phyloP scores from a whole-genome alignment of 805 yeast species.

The Lipomyces lipofer region DNA sequence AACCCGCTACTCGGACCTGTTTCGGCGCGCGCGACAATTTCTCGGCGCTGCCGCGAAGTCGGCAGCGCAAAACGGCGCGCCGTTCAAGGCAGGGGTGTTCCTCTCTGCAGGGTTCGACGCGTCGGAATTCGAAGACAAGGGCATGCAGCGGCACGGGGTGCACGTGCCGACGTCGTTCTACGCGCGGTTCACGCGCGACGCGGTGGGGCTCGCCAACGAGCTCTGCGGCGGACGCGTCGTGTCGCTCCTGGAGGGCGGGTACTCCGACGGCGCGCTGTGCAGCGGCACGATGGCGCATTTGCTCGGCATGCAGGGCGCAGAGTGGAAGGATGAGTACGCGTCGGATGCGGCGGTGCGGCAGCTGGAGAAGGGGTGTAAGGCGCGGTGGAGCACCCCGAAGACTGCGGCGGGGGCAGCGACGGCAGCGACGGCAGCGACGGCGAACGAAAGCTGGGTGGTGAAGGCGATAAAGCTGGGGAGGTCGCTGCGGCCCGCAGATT shows the following conservation, averaged over 20 bases:
- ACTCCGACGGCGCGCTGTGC: constrained; percentile 75
- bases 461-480: constrained; percentile 40
- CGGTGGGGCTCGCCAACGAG: constrained; percentile 64
- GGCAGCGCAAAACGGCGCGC: constrained; percentile 14
- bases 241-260: constrained; percentile 82
- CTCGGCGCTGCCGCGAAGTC: constrained; percentile 39
- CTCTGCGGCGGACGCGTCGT: constrained; percentile 62
- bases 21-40: constrained; percentile 67
- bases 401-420: too few species aligned
- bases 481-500: constrained; percentile 33
- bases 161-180: constrained; percentile 81
- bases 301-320: constrained; percentile 56
- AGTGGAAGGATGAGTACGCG: constrained; percentile 20
- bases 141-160: constrained; percentile 82
- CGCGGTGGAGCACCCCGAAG: constrained; percentile 20
- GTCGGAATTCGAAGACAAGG: constrained; percentile 74
- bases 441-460: constrained; percentile 23
- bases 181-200: constrained; percentile 69
- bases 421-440: constrained; percentile 11
- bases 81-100: constrained; percentile 59
- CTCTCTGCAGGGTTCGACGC: constrained; percentile 89
- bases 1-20: constrained; percentile 58
- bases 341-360: not conserved
- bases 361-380: constrained; percentile 24
- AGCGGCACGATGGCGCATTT: constrained; percentile 81